These are phyloP conservation scores for Candida tunisiensis DNA, from an alignment of 1,139 yeast genomes.

Conservation along the genomic window DNA sequence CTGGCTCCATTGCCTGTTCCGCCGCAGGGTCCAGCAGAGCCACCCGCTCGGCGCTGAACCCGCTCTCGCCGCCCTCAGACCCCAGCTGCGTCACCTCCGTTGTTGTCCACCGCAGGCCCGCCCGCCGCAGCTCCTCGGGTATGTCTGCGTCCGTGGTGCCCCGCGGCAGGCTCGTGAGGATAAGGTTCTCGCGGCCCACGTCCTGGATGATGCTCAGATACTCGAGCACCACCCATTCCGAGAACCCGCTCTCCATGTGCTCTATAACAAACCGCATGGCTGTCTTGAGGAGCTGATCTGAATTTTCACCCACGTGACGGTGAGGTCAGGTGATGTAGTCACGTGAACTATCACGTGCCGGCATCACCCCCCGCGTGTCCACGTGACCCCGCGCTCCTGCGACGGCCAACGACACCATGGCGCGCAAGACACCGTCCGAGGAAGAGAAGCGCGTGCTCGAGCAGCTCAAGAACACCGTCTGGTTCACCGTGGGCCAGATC, in stretches of 20 bases:
- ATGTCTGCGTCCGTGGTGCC: constrained; percentile 43
- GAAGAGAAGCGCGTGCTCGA: too few species aligned
- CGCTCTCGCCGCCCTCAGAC: constrained; percentile 21
- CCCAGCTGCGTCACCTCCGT: constrained; percentile 41
- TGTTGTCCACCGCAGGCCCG: constrained; percentile 73
- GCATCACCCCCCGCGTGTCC: too few species aligned
- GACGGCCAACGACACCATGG: too few species aligned
- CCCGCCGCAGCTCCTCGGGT: constrained; percentile 39
- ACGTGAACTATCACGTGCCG: too few species aligned
- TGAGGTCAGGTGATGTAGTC: too few species aligned
- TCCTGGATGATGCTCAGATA: constrained; percentile 70
- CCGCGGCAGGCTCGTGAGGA: constrained; percentile 61
- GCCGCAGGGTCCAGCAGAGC: constrained; percentile 89
- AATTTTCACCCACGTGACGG: too few species aligned
- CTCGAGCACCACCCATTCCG: constrained; percentile 89
- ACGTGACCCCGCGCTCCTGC: too few species aligned
- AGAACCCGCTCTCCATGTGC: constrained; percentile 95
- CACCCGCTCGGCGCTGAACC: constrained; percentile 36
- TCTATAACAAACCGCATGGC: constrained; percentile 80
- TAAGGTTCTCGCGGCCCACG: constrained; percentile 59
- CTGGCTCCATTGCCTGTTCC: constrained; percentile 49
- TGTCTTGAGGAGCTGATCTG: neutral
- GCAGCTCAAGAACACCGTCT: constrained; percentile 13
- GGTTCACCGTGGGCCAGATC: constrained; percentile 15
- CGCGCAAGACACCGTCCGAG: too few species aligned